A percentile compares a stretch with the other conserved stretches of the same genome.
These are phyloP conservation scores for Protea cynaroides DNA, from an alignment of 164 flowering plant genomes.

Conservation along the genomic window DNA sequence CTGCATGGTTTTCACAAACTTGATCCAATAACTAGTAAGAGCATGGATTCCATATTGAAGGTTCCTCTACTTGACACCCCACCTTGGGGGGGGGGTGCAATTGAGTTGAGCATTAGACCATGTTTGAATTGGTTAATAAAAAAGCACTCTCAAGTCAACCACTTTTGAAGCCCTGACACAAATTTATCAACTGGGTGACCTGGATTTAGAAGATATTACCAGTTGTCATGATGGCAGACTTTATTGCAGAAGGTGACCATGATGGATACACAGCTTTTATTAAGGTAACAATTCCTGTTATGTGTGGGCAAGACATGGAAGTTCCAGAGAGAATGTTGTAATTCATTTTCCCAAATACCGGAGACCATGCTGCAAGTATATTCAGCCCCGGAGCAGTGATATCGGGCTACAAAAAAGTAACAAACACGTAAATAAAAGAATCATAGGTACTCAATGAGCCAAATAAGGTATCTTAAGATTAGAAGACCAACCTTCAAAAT, in stretches of 20 bases:
- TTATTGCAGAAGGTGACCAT: conserved; percentile 86
- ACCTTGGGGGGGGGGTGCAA: no score
- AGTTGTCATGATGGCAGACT: conserved; percentile 83
- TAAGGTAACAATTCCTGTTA: conserved; percentile 65
- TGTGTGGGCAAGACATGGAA: conserved; percentile 88
- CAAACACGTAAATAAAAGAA: conserved; percentile 2
- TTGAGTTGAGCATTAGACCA: no score
- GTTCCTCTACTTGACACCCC: no score
- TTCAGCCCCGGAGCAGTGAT: conserved; percentile 78
- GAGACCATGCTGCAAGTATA: conserved; percentile 87
- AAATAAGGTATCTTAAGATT: background rate
- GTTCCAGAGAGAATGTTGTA: conserved; percentile 83
- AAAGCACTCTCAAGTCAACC: no score
- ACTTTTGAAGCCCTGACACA: background rate
- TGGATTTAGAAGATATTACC: conserved; percentile 35
- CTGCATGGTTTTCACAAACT: background rate
- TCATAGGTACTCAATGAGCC: background rate
- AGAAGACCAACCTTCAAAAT: conserved; percentile 56
- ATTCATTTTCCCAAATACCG: conserved; percentile 43
- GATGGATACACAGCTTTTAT: conserved; percentile 61
- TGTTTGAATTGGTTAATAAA: no score
- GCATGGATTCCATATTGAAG: no score
- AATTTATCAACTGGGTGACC: background rate
- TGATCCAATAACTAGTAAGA: no score
- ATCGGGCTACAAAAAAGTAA: conserved; percentile 54